Base-by-base conservation (phyloP, 2,329 filamentous ascomycete genomes). In the Zarea fungicola region DNA sequence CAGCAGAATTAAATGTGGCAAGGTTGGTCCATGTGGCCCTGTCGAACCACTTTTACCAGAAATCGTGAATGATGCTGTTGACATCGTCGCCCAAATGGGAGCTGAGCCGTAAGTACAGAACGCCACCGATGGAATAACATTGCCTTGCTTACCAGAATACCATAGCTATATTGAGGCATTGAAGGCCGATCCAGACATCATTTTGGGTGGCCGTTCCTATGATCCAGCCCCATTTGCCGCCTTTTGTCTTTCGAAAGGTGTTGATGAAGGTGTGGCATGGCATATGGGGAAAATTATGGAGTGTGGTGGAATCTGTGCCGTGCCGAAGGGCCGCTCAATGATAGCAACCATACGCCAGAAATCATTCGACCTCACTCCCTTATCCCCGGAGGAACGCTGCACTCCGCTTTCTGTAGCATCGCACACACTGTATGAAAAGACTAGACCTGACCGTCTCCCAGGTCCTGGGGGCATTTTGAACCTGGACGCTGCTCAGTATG, bases 261-360 rank as follows among this genome's bases (percentile, higher is more conserved):
- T 62, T 2, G 35, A 57, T 1, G 52, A 56, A 1, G 72, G 69
- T 0, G 62, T 63, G 0, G 66, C 68, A 26, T 67, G 62, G 47
- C 74, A 78, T 52, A 76, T 78, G 73, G 76, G 76, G 8, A 78
- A 80, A 61, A 72, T 77, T 29, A 67, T 77, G 62, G 75, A 78
- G 54, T 78, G 75, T 32, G 74, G 74, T 1, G 65, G 69, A 4
- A 56, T 66, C 4, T 78, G 74, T 52, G 67, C 72, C 0, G 57
- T 65, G 3, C 75, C 74, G 0, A 78, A 77, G 52, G 65, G 67
- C 0, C 58, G 59, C 1, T 69, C 65, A 5, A 68, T 67, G 29
- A 60, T 69, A 10, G 70, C 70, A 0, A 71, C 66, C 0, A 55
- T 76, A n/a, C 64, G 66, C 1, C 48, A 39, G 7, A 58, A 70